Evolutionary conservation across 768 basidiomycete genomes (phyloP), one percentile per base, ranked within the genome.

Genomic region (Lactifluus pinguis): DNA sequence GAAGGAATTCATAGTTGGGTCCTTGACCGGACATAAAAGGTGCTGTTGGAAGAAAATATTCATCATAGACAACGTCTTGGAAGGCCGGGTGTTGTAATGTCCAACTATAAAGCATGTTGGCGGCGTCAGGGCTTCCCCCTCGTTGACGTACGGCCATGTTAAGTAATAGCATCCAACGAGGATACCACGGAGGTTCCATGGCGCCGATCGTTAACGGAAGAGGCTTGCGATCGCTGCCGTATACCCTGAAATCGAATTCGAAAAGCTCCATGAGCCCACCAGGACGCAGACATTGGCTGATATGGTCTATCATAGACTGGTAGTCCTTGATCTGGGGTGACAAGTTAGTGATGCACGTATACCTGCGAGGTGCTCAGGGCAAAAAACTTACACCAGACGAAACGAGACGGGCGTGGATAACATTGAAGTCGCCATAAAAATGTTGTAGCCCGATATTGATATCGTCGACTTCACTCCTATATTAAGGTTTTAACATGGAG

Each of bases 401-500:
- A 59, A 91, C 79, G 42, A 90, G 79, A 25, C 85, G 83, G 36
- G 81, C 80, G 68, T 90, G 88, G 0, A 86, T 86, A 15, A 86
- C 84, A 67, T 91, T 80, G 73, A 90, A 91, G 61, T 84, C 80
- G 10, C 84, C 84, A 67, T 86, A 88, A 70, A 84, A 90, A 72
- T 92, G 89, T 66, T 90, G 87, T 25, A 92, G 74, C 3, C 89
- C 89, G 17, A 90, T 80, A 72, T 92, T 92, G 69, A 91, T 83
- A 69, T 92, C 89, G 69, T 91, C 89, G 8, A 90, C 80, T 71
- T 92, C 89, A 67, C 85, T 88, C 76, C 88, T 90, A 64, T 32
- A 67, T 54, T 53, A 55, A 63, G 39, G 32, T 29, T 60, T 38
- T 36, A 45, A 54, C 64, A 36, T 14, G 42, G 30, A 6, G 38